A percentile compares a stretch with the other conserved stretches of the same genome.
phyloP scores from a whole-genome alignment of 768 basidiomycete species.

The Mycena albidolilacea region DNA sequence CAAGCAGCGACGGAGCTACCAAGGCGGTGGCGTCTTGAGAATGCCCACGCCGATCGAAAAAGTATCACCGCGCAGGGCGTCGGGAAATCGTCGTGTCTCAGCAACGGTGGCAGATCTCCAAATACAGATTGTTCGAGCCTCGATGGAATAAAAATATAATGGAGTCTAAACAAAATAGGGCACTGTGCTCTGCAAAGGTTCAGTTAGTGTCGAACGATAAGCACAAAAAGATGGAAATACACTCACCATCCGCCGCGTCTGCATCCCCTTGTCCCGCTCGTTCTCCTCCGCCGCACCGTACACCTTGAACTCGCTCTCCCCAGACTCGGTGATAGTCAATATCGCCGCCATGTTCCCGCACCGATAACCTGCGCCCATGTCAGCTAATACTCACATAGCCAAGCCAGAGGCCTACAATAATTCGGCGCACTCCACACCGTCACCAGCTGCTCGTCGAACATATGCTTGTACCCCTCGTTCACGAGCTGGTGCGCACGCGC shows the following conservation, averaged over 20 bases:
- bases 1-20: too few species aligned
- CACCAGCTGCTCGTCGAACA: slow-evolving; percentile 94
- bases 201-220: not conserved
- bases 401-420: slow-evolving; percentile 67
- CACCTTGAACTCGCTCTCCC: slow-evolving; percentile 79
- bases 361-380: slow-evolving; percentile 51
- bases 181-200: slow-evolving; percentile 61
- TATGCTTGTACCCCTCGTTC: slow-evolving; percentile 95
- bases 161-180: slow-evolving; percentile 64
- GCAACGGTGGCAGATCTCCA: not conserved
- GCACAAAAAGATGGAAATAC: not conserved
- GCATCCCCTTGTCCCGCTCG: slow-evolving; percentile 85
- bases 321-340: slow-evolving; percentile 84
- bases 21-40: too few species aligned
- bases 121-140: slow-evolving; percentile 11
- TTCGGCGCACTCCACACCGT: slow-evolving; percentile 96
- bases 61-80: too few species aligned
- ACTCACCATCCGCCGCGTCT: slow-evolving; percentile 81
- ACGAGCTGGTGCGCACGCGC: slow-evolving; percentile 98
- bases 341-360: slow-evolving; percentile 95
- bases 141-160: slow-evolving; percentile 29
- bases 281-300: slow-evolving; percentile 94
- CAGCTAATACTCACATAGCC: not conserved
- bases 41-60: too few species aligned
- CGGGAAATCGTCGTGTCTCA: too few species aligned